Percentiles rank a stretch among this genome's conserved stretches.
These are phyloP conservation scores for Tuctoria greenei DNA, from an alignment of 176 grass and related monocot species.

Conservation along the genomic window DNA sequence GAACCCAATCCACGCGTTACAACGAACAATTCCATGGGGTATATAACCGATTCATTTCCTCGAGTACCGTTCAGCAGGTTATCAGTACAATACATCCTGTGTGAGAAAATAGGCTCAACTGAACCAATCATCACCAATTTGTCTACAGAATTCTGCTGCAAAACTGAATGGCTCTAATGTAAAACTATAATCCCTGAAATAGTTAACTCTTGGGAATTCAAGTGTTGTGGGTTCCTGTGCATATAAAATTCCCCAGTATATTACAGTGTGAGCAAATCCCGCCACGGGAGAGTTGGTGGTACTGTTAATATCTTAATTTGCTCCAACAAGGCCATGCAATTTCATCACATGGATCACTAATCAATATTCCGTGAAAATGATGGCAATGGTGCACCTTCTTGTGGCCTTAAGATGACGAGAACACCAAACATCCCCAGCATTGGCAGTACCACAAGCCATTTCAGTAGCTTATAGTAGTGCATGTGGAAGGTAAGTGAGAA, in stretches of 20 bases:
- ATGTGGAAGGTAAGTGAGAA: conserved; percentile 95
- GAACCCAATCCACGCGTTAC: neutral
- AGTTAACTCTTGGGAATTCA: conserved; percentile 26
- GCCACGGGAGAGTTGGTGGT: neutral
- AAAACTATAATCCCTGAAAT: conserved; percentile 27
- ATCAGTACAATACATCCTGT: neutral
- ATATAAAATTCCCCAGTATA: conserved; percentile 25
- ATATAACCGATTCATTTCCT: neutral
- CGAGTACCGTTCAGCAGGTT: neutral
- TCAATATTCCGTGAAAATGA: conserved; percentile 87
- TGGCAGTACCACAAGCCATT: conserved; percentile 92
- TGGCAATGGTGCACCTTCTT: conserved; percentile 82
- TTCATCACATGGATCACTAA: conserved; percentile 39
- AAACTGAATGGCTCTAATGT: conserved; percentile 22
- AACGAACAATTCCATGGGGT: neutral
- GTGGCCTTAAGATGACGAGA: conserved; percentile 81
- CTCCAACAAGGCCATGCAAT: neutral
- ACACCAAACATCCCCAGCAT: conserved; percentile 91
- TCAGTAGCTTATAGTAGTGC: conserved; percentile 94
- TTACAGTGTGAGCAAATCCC: conserved; percentile 8
- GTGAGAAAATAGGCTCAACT: neutral
- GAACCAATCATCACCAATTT: conserved; percentile 15
- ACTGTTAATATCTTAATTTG: neutral
- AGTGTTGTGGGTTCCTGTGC: conserved; percentile 1
- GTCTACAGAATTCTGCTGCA: conserved; percentile 33